phyloP scores from a whole-genome alignment of 352 stramenopile species.

The Globisporangium sylvaticum region DNA sequence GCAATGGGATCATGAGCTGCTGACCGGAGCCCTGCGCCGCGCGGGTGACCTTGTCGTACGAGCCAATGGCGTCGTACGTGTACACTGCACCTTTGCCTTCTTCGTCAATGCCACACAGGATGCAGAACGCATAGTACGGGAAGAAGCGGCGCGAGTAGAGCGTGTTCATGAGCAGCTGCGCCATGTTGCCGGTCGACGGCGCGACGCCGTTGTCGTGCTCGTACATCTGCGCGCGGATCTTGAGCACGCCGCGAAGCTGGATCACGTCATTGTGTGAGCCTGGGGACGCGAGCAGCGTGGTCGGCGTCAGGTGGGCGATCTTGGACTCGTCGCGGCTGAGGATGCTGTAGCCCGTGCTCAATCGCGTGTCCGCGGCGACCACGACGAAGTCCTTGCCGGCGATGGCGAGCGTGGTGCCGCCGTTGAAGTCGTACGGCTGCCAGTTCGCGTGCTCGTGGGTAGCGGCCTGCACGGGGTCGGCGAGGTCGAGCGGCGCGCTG shows the following conservation, averaged over 20 bases:
- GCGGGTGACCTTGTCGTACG: conserved; percentile 72
- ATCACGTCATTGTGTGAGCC: conserved; percentile 87
- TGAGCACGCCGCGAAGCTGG: conserved; percentile 75
- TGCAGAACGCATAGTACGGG: conserved; percentile 99
- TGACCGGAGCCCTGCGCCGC: conserved; percentile 89
- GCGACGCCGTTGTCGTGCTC: conserved; percentile 94
- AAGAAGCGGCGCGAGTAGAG: conserved; percentile 99
- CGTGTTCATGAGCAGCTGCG: conserved; percentile 97
- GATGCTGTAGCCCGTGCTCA: conserved; percentile 97
- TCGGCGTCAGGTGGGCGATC: conserved; percentile 69
- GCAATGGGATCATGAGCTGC: conserved; percentile 97
- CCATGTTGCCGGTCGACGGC: conserved; percentile 90
- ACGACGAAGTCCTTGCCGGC: conserved; percentile 95
- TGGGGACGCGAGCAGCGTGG: conserved; percentile 66
- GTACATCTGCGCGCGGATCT: conserved; percentile 84
- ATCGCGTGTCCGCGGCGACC: conserved; percentile 93
- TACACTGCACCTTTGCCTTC: conserved; percentile 96
- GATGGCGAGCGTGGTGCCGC: conserved; percentile 89
- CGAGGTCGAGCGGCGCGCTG: conserved; percentile 39
- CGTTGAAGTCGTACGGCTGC: conserved; percentile 87
- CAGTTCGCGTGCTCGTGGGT: conserved; percentile 48
- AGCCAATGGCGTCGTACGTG: conserved; percentile 98
- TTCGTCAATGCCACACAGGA: conserved; percentile 95
- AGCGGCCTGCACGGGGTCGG: conserved; percentile 28
- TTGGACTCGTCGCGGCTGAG: conserved; percentile 94